Evolutionary conservation across 305 asterid genomes (phyloP).

Genomic region (Euphrasia arctica): DNA sequence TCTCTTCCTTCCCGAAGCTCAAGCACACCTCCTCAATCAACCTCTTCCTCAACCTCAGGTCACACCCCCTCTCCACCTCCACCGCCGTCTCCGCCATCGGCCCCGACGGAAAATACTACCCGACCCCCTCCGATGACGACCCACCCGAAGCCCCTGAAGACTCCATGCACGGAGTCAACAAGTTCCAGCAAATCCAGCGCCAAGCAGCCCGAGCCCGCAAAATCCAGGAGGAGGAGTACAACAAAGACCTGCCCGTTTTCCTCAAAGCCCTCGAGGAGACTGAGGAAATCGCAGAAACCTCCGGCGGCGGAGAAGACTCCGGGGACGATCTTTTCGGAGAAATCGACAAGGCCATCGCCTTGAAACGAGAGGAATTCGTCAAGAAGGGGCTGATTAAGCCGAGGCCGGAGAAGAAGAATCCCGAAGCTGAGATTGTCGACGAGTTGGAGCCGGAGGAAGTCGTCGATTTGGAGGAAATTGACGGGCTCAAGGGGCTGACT

Average conservation of each 20-base stretch:
- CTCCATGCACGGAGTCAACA: slow-evolving; percentile 92
- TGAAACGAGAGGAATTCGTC: slow-evolving; percentile 81
- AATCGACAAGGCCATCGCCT: slow-evolving; percentile 86
- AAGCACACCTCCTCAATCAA: slow-evolving; percentile 30
- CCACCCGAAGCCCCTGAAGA: slow-evolving; percentile 97
- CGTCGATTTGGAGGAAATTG: slow-evolving; percentile 85
- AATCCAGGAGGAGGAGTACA: slow-evolving; percentile 60
- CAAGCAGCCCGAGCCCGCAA: slow-evolving; percentile 72
- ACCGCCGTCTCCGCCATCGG: slow-evolving; percentile 66
- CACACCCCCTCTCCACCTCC: slow-evolving; percentile 32
- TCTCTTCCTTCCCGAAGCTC: slow-evolving; percentile 34
- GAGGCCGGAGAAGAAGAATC: slow-evolving; percentile 29
- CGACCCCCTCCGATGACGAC: slow-evolving; percentile 81
- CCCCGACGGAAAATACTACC: slow-evolving; percentile 74
- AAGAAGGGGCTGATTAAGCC: slow-evolving; percentile 80
- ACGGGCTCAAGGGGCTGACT: slow-evolving; percentile 63
- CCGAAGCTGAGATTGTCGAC: slow-evolving; percentile 36
- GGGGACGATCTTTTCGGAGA: slow-evolving; percentile 94
- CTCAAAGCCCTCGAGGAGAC: slow-evolving; percentile 74
- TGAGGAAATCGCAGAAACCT: slow-evolving; percentile 41
- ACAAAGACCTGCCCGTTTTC: slow-evolving; percentile 61
- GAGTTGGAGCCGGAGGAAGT: slow-evolving; percentile 88
- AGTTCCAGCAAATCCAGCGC: slow-evolving; percentile 81
- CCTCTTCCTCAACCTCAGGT: slow-evolving; percentile 31
- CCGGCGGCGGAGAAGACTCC: slow-evolving; percentile 29